Percentiles rank a stretch among this genome's conserved stretches.
phyloP scores from a whole-genome alignment of 305 asterid genomes.

The Fraxinus baroniana region DNA sequence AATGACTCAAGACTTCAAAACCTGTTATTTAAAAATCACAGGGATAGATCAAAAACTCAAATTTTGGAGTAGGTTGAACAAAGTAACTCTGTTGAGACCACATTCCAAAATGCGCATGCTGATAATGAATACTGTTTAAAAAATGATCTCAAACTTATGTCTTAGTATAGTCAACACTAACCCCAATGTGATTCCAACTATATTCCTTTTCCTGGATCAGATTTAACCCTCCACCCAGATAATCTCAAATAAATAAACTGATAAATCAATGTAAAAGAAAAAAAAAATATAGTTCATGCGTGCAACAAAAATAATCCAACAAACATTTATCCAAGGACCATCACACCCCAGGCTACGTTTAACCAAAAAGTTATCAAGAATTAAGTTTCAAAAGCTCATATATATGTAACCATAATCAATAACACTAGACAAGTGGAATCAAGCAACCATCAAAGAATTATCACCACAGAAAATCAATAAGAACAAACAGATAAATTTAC shows the following conservation, averaged over 20 bases:
- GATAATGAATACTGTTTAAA: not conserved
- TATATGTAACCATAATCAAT: not conserved
- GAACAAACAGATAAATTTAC: not conserved
- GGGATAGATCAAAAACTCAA: not conserved
- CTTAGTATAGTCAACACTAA: not conserved
- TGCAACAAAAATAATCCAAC: not conserved
- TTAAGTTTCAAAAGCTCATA: not conserved
- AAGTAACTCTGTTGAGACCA: not conserved
- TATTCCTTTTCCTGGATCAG: not conserved
- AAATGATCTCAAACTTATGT: not conserved
- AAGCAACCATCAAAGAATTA: not conserved
- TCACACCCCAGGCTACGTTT: not conserved
- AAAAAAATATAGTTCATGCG: not conserved
- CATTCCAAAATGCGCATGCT: not conserved
- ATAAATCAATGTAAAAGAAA: not conserved
- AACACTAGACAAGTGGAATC: not conserved
- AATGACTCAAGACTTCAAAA: not conserved
- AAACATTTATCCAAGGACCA: not conserved
- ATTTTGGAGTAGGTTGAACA: not conserved
- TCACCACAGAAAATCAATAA: not conserved
- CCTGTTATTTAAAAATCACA: not conserved
- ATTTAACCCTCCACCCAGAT: not conserved
- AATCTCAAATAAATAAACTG: not conserved
- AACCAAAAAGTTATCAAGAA: not conserved
- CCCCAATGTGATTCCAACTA: not conserved